Conservation (phyloP, 225 moss, liverwort and hornwort species). For the Sphagnum contortum region DNA sequence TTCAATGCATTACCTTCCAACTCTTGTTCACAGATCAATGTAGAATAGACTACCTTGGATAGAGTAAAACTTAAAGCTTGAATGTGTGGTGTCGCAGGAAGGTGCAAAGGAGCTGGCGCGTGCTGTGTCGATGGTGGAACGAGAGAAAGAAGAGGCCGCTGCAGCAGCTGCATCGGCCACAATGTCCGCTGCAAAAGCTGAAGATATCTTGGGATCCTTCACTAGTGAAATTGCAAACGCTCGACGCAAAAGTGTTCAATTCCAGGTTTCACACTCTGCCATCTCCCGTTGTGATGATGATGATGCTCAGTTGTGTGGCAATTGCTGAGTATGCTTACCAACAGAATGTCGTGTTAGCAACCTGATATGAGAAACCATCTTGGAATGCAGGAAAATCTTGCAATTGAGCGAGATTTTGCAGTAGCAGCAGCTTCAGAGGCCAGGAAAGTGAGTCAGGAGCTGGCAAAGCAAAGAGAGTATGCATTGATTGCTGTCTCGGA, state of each 20-base stretch:
- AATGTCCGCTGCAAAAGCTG: constrained; percentile 60
- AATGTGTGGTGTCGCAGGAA: constrained; percentile 17
- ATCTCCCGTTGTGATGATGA: too few relatives aligned
- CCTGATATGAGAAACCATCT: too few relatives aligned
- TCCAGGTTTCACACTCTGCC: constrained; percentile 17
- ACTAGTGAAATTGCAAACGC: constrained; percentile 55
- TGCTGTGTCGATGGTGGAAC: constrained; percentile 45
- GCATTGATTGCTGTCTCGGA: constrained; percentile 48
- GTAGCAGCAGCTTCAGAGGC: constrained; percentile 33
- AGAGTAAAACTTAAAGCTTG: too few relatives aligned
- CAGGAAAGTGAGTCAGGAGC: constrained; percentile 26
- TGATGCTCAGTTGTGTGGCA: too few relatives aligned
- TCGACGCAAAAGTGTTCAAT: constrained; percentile 49
- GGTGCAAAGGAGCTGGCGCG: constrained; percentile 57
- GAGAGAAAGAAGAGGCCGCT: constrained; percentile 61
- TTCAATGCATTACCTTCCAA: too few relatives aligned
- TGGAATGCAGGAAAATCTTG: constrained; percentile 43
- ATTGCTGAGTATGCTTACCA: too few relatives aligned
- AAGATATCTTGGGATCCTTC: constrained; percentile 47
- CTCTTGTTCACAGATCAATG: too few relatives aligned
- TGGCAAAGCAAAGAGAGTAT: constrained; percentile 30
- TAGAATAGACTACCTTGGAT: too few relatives aligned
- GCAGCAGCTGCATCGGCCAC: constrained; percentile 64
- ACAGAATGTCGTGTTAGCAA: too few relatives aligned
- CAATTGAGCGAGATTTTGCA: constrained; percentile 53